phyloP scores from a whole-genome alignment of 768 basidiomycete genomes.

The Suillus paluster region DNA sequence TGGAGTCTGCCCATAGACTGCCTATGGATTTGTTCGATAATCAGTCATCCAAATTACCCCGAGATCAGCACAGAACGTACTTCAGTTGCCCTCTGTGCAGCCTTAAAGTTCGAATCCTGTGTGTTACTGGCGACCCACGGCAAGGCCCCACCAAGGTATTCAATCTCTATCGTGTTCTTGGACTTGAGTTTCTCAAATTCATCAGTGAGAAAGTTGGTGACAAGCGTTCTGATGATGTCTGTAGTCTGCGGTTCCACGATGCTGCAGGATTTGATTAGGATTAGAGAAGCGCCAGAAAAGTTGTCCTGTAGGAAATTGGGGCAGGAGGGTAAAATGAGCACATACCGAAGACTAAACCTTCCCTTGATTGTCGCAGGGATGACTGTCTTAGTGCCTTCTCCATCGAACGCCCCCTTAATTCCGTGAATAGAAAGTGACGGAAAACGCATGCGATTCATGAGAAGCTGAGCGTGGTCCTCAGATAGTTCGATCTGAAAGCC shows the following conservation, averaged over 20 bases:
- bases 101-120: slow-evolving; percentile 88
- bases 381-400: slow-evolving; percentile 57
- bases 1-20: slow-evolving; percentile 62
- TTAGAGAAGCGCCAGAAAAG: no score
- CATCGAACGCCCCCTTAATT: slow-evolving; percentile 67
- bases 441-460: slow-evolving; percentile 69
- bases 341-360: slow-evolving; percentile 63
- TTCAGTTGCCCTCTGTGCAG: slow-evolving; percentile 80
- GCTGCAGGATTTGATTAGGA: slow-evolving; percentile 30
- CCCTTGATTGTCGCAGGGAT: slow-evolving; percentile 59
- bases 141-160: slow-evolving; percentile 71
- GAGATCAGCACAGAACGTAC: slow-evolving; percentile 36
- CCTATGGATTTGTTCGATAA: slow-evolving; percentile 3
- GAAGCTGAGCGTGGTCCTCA: slow-evolving; percentile 50
- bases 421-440: slow-evolving; percentile 67
- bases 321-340: not conserved
- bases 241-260: slow-evolving; percentile 84
- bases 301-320: no score
- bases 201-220: slow-evolving; percentile 62
- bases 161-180: slow-evolving; percentile 75
- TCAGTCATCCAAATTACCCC: not conserved
- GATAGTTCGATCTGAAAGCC: slow-evolving; percentile 45
- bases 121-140: slow-evolving; percentile 77
- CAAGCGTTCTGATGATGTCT: slow-evolving; percentile 65
- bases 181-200: slow-evolving; percentile 82